Conservation (phyloP, 768 basidiomycete species). For the Lactifluus pinguis region DNA sequence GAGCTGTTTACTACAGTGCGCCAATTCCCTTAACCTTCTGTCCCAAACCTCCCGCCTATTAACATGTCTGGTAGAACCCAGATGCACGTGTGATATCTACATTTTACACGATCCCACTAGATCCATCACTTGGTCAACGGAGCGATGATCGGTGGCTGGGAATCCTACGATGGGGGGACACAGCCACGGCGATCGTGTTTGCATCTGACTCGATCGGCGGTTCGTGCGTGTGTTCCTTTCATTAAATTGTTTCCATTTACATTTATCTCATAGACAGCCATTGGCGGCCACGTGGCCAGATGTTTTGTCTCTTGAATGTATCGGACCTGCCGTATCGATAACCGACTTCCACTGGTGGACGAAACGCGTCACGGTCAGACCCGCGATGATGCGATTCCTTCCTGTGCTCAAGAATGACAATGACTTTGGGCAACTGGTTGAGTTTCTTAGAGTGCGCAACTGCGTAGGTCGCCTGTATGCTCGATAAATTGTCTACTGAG, state of each 20-base stretch:
- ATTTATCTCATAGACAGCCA: neutral
- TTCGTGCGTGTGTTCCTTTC: neutral
- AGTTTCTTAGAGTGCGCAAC: neutral
- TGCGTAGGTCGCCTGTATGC: neutral
- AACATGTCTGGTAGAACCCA: neutral
- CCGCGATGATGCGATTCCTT: neutral
- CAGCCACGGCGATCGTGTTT: too few relatives aligned
- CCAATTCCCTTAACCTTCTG: neutral
- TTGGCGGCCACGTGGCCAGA: neutral
- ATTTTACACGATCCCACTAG: neutral
- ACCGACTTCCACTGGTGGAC: constrained; percentile 5
- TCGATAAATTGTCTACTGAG: neutral
- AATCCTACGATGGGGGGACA: too few relatives aligned
- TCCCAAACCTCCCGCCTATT: too few relatives aligned
- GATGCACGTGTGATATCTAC: neutral
- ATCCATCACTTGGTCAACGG: neutral
- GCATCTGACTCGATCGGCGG: neutral
- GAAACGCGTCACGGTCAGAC: neutral
- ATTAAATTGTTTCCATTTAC: neutral
- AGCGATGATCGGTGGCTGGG: neutral
- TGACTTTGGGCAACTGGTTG: neutral
- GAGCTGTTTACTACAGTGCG: neutral
- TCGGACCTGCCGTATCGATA: neutral
- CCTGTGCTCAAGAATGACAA: neutral
- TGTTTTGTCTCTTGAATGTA: neutral